Base-by-base conservation (phyloP, 1,284 basidiomycete genomes). In the Leccinum pachyderme region DNA sequence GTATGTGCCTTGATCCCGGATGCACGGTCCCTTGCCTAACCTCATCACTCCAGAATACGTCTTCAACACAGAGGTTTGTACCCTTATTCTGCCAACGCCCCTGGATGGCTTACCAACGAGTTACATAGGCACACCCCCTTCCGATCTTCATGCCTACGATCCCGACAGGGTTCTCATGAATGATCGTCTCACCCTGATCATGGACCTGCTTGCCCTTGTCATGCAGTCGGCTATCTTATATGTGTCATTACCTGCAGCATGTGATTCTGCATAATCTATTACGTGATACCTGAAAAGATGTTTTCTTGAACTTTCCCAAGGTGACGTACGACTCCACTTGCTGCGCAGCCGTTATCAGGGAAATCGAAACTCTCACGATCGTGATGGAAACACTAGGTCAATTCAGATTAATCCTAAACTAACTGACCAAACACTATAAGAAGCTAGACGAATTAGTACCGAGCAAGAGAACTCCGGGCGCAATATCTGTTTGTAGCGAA, bases 21-120 rank as follows among this genome's bases (percentile, higher is more conserved):
- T 13, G 15, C 45, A 43, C 18, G 41, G 29, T 24, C 53, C 49
- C 41, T 31, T 55, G 31, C 27, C 55, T 62, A 39, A 64, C 47
- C 9, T 12, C 47, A 31, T 55, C 32, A 33, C 48, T 37, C 18
- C 57, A 92, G 91, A 87, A 69, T 89, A 91, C 70, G 93, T 98
- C n/a, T 89, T 97, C 73, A 98, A 97, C 67, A 98, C 95, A 3
- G 95, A 96, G 77, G 43, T 44, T 15, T 8, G 89, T 87, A 60
- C 57, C 76, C 67, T 49, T 33, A 0, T 52, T 45, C 49, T 53
- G 39, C 46, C 49, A 52, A 48, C 52, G 76, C 75, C 77, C 75
- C 77, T 80, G 58, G 76, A 76, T 60, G 24, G 27, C 33, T 53
- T 29, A 47, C 51, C 18, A 5, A 48, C 27, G n/a, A 1, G 13